A percentile compares a stretch with the other conserved stretches of the same genome.
Evolutionary conservation across 2,329 filamentous ascomycete species (phyloP).

Genomic region (Diaporthe amygdali): DNA sequence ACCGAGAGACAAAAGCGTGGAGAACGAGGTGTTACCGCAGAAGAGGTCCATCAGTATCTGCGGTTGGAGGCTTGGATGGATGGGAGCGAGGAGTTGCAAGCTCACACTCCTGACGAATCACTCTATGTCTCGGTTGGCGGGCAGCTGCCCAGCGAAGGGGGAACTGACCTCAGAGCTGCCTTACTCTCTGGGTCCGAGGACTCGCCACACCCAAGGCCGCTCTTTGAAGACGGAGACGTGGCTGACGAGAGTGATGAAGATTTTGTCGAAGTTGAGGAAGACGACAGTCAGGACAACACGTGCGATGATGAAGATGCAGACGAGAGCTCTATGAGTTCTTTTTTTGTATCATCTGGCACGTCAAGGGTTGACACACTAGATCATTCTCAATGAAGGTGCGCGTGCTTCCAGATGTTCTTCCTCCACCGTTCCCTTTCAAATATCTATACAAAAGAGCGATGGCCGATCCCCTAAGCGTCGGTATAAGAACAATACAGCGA

Average conservation of each 20-base stretch:
- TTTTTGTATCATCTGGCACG: neutral
- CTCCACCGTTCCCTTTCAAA: neutral
- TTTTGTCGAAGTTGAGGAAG: neutral
- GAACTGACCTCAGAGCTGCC: neutral
- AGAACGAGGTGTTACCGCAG: neutral
- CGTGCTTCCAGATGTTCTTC: too few relatives aligned
- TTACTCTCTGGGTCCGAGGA: neutral
- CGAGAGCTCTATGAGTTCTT: neutral
- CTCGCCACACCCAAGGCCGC: neutral
- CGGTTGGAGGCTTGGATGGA: neutral
- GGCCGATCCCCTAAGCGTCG: neutral
- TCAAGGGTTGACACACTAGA: neutral
- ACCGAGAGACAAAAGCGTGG: neutral
- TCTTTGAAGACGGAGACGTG: neutral
- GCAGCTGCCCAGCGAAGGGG: neutral
- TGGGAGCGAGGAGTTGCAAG: neutral
- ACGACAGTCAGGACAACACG: neutral
- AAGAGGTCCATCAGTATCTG: neutral
- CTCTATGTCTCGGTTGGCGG: neutral
- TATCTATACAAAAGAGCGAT: neutral
- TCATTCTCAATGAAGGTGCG: neutral
- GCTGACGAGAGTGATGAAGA: neutral
- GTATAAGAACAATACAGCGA: neutral
- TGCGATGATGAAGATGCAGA: neutral
- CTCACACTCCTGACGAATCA: neutral